Base-by-base conservation (phyloP, 164 flowering plant genomes). In the Berberis vulgaris region DNA sequence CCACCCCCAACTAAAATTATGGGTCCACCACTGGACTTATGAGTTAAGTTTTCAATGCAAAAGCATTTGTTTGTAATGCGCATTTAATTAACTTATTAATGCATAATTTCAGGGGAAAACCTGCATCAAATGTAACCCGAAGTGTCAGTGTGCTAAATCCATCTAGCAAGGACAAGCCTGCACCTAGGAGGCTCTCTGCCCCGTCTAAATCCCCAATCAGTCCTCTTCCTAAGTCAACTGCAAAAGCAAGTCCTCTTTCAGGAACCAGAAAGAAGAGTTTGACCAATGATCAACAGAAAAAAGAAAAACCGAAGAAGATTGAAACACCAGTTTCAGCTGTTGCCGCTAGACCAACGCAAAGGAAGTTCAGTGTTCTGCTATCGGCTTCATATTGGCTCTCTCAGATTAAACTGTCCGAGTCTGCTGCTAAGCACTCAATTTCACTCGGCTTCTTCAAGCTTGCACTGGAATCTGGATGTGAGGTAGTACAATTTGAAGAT, bases 401-500 rank as follows among this genome's bases (percentile, higher is more conserved):
- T 2, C 97, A 91, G 74, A 87, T 94, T 69, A 89, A 86, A 79
- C 84, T 81, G 10, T 83, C 99, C 42, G 99, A 91, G 81, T 73
- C 90, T 45, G 88, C 84, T 74, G 80, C 78, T 5, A 91, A 87
- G 74, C 99, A 91, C 72, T 73, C 83, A 2, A 63, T 94, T 65
- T 94, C 99, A 43, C 82, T 94, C 71, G 96, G 90, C 0, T 91
- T 94, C 69, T 94, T 94, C 75, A 94, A 89, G 67, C 96, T 94
- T 68, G 99, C 96, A 12, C 62, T 82, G 7, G 93, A 94, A 58
- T 84, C 96, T 47, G 94, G 91, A 71, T 87, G 96, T 70, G 87
- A 94, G 99, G 99, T 94, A 84, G 54, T 63, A 43, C 0, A 43
- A 4, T 57, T 26, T 4, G 7, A 2, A 13, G 11, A 5, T 61